A percentile compares a stretch with the other conserved stretches of the same genome.
phyloP scores from a whole-genome alignment of 805 yeast genomes.

The Komagataella phaffii region DNA sequence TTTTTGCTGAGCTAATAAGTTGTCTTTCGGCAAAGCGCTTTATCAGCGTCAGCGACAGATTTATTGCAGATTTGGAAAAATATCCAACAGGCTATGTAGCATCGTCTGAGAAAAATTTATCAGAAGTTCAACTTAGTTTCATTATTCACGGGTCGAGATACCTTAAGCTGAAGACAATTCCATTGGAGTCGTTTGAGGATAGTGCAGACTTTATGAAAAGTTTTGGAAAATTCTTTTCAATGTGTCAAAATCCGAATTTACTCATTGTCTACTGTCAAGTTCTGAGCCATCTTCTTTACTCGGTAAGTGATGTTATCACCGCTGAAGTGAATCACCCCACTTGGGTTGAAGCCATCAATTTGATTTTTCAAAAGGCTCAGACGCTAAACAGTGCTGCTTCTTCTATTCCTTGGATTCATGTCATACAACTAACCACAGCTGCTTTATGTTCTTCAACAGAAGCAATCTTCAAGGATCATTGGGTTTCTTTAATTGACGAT shows the following conservation, averaged over 20 bases:
- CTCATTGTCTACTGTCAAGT: slow-evolving; percentile 79
- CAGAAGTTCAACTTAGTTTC: slow-evolving; percentile 49
- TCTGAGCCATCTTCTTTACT: slow-evolving; percentile 56
- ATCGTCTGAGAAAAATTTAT: slow-evolving; percentile 18
- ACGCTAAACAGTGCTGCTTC: slow-evolving; percentile 27
- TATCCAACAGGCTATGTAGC: slow-evolving; percentile 33
- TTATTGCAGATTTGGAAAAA: slow-evolving; percentile 85
- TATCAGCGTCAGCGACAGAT: slow-evolving; percentile 80
- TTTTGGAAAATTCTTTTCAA: slow-evolving; percentile 66
- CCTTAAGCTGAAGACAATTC: slow-evolving; percentile 64
- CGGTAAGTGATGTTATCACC: slow-evolving; percentile 73
- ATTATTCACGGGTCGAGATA: slow-evolving; percentile 89
- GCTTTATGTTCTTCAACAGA: slow-evolving; percentile 71
- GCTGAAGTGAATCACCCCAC: slow-evolving; percentile 95
- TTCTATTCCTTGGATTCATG: slow-evolving; percentile 47
- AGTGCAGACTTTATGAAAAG: slow-evolving; percentile 84
- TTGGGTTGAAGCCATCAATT: slow-evolving; percentile 75
- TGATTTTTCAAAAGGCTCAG: slow-evolving; percentile 36
- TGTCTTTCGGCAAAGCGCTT: slow-evolving; percentile 81
- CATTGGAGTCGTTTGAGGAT: slow-evolving; percentile 84
- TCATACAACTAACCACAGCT: slow-evolving; percentile 57
- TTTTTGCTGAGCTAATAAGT: slow-evolving; percentile 81
- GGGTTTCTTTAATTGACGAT: slow-evolving; percentile 57
- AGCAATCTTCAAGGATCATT: slow-evolving; percentile 53
- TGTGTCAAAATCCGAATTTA: slow-evolving; percentile 51